phyloP scores from a whole-genome alignment of 257 asterid genomes.

The Solanum neorickii region DNA sequence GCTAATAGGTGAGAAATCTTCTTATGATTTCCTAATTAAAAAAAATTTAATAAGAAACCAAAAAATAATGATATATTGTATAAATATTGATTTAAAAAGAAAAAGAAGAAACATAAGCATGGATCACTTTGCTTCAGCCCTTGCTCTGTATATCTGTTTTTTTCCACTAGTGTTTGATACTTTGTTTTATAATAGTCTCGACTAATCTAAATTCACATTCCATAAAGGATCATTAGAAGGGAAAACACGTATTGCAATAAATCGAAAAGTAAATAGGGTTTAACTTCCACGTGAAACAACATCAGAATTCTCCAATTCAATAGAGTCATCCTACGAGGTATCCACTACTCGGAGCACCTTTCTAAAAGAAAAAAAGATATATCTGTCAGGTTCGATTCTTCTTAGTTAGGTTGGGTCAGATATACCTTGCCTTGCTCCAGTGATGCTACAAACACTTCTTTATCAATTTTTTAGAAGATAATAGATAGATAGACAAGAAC shows the following conservation, averaged over 20 bases:
- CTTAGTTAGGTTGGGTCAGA: neutral
- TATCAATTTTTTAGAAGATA: neutral
- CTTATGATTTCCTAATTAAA: neutral
- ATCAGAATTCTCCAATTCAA: neutral
- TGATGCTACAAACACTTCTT: neutral
- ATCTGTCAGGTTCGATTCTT: neutral
- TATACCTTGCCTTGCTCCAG: neutral
- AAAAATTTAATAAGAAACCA: neutral
- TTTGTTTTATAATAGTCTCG: too few species aligned
- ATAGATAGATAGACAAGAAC: neutral
- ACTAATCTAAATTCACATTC: too few species aligned
- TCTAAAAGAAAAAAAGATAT: too few species aligned
- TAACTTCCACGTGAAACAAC: too few species aligned
- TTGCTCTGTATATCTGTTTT: too few species aligned
- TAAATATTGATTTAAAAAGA: too few species aligned
- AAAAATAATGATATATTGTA: neutral
- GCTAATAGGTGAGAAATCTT: slow-evolving; percentile 1
- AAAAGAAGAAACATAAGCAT: neutral
- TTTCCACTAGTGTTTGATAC: too few species aligned
- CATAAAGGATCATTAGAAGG: too few species aligned
- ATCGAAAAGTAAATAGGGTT: too few species aligned
- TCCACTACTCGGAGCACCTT: fast-evolving
- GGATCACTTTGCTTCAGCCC: neutral
- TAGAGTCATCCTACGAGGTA: fast-evolving
- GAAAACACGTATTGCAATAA: too few species aligned